phyloP scores from a whole-genome alignment of 352 stramenopile genomes.

The Globisporangium alternatum region DNA sequence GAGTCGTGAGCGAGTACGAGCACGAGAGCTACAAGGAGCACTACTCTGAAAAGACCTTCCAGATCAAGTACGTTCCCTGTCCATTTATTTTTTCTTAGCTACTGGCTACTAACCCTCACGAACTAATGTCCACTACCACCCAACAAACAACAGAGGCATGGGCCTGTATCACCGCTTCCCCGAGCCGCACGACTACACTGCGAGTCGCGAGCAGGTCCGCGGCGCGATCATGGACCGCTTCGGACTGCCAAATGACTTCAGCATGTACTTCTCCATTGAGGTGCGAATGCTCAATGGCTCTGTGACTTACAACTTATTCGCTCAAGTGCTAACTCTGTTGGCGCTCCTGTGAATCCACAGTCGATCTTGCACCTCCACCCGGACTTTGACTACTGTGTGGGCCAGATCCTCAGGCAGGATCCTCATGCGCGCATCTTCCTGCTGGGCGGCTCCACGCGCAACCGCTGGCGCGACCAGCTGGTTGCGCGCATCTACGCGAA shows the following conservation, averaged over 20 bases:
- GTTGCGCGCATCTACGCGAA: constrained; percentile 37
- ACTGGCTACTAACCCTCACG: neutral
- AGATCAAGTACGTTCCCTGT: constrained; percentile 48
- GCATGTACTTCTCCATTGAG: constrained; percentile 65
- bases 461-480: constrained; percentile 50
- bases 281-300: constrained; percentile 21
- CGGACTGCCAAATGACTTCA: constrained; percentile 43
- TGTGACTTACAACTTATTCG: neutral
- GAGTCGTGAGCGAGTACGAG: constrained; percentile 65
- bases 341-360: constrained; percentile 19
- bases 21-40: constrained; percentile 37
- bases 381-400: constrained; percentile 59
- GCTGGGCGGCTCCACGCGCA: constrained; percentile 45
- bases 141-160: constrained; percentile 37
- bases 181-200: constrained; percentile 32
- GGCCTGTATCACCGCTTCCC: constrained; percentile 59
- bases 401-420: constrained; percentile 44
- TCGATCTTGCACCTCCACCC: constrained; percentile 72
- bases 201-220: constrained; percentile 43
- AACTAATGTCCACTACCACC: neutral
- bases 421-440: constrained; percentile 58
- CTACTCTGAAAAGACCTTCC: constrained; percentile 51
- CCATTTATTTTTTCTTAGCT: no score
- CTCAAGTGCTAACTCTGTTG: neutral
- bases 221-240: constrained; percentile 55